A percentile compares a stretch with the other conserved stretches of the same genome.
phyloP scores from a whole-genome alignment of 108 stramenopile species.

The Asterionellopsis glacialis region DNA sequence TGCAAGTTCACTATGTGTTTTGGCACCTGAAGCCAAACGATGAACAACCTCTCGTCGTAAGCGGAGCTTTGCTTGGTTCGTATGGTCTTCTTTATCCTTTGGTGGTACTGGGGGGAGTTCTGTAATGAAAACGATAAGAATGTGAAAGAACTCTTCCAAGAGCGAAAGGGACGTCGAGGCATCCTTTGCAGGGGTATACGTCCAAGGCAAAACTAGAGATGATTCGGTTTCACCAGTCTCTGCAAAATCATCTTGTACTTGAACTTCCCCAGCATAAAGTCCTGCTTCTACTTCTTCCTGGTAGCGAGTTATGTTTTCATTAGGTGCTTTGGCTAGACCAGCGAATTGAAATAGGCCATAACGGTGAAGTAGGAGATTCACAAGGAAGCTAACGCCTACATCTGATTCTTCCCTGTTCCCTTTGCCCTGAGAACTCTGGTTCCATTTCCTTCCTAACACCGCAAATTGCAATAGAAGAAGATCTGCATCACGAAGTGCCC shows the following conservation, averaged over 20 bases:
- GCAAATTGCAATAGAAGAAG: slow-evolving; percentile 76
- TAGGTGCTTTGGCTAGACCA: slow-evolving; percentile 52
- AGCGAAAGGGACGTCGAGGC: slow-evolving; percentile 31
- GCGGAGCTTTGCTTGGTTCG: slow-evolving; percentile 60
- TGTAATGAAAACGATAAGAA: slow-evolving; percentile 58
- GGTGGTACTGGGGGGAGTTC: slow-evolving; percentile 71
- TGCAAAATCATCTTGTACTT: slow-evolving; percentile 14
- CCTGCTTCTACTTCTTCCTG: slow-evolving; percentile 46
- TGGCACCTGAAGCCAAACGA: slow-evolving; percentile 67
- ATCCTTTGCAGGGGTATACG: slow-evolving; percentile 59
- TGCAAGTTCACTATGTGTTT: slow-evolving; percentile 73
- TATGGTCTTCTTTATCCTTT: slow-evolving; percentile 31
- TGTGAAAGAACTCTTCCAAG: slow-evolving; percentile 69
- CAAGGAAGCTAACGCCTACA: slow-evolving; percentile 34
- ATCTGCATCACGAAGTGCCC: slow-evolving; percentile 87
- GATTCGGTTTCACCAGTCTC: neutral
- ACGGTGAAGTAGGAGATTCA: slow-evolving; percentile 65
- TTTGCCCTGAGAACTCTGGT: neutral
- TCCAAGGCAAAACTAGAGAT: slow-evolving; percentile 40
- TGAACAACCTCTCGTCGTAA: slow-evolving; percentile 78
- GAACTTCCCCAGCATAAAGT: slow-evolving; percentile 37
- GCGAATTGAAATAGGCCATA: slow-evolving; percentile 66
- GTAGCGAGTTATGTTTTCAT: slow-evolving; percentile 43
- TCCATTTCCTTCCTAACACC: slow-evolving; percentile 25
- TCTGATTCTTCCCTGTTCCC: slow-evolving; percentile 16